Conservation (phyloP, 164 flowering plant genomes). For the Vitis riparia region DNA sequence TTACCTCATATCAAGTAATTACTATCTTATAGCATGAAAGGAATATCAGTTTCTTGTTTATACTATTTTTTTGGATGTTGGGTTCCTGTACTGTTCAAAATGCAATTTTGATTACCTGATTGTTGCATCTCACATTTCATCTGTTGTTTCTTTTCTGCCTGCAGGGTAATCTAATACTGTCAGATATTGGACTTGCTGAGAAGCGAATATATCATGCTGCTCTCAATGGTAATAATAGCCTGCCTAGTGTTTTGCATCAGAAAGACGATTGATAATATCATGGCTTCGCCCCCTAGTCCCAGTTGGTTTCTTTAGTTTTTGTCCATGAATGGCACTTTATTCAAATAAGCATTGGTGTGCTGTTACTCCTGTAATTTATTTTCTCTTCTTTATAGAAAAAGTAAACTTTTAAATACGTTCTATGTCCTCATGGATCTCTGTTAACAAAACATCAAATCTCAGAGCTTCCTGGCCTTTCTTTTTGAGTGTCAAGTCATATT, state of each 20-base stretch:
- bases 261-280: constrained; percentile 78
- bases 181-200: constrained; percentile 90
- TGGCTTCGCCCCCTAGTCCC: constrained; percentile 38
- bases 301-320: constrained; percentile 38
- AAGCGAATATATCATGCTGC: constrained; percentile 90
- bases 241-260: constrained; percentile 80
- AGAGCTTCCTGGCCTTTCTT: constrained; percentile 1
- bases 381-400: not conserved
- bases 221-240: constrained; percentile 81
- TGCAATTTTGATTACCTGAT: no score
- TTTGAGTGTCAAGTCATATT: not conserved
- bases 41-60: no score
- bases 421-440: constrained; percentile 10
- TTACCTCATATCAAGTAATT: no score
- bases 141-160: constrained; percentile 12
- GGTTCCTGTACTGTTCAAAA: no score
- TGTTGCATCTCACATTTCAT: not conserved
- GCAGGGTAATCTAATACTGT: constrained; percentile 76
- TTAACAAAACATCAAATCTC: constrained; percentile 1
- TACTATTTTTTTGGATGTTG: no score
- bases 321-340: constrained; percentile 10
- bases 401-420: not conserved
- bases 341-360: no score
- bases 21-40: no score
- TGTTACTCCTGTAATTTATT: no score